Evolutionary conservation across 1,284 basidiomycete species (phyloP).

Genomic region (Irpex sp.): DNA sequence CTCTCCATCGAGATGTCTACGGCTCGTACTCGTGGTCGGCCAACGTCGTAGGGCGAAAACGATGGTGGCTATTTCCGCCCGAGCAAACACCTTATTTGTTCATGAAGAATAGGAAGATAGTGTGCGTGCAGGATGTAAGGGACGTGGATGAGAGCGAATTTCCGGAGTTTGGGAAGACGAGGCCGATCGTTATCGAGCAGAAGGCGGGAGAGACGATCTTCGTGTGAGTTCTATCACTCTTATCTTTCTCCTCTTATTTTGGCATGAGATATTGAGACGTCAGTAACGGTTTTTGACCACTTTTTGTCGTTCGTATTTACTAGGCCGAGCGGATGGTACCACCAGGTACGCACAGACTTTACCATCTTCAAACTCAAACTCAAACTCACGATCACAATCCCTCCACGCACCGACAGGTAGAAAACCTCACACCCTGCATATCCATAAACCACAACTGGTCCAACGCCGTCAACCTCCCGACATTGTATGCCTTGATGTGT

Average conservation of each 20-base stretch:
- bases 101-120: slow-evolving; percentile 19
- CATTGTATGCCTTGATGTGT: slow-evolving; percentile 29
- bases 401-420: slow-evolving; percentile 14
- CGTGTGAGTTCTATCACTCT: slow-evolving; percentile 17
- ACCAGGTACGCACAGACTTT: slow-evolving; percentile 24
- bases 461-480: slow-evolving; percentile 28
- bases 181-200: slow-evolving; percentile 26
- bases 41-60: slow-evolving; percentile 28
- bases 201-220: slow-evolving; percentile 28
- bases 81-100: slow-evolving; percentile 25
- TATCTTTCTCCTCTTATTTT: background rate
- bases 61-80: slow-evolving; percentile 31
- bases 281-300: no score
- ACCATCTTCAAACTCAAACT: no score
- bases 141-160: slow-evolving; percentile 19
- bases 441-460: slow-evolving; percentile 34
- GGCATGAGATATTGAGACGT: background rate
- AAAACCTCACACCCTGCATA: slow-evolving; percentile 28
- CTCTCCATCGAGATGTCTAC: slow-evolving; percentile 30
- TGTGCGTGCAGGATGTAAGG: slow-evolving; percentile 24
- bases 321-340: slow-evolving; percentile 31
- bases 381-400: no score
- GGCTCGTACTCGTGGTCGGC: slow-evolving; percentile 32
- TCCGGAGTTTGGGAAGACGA: slow-evolving; percentile 18
- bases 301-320: background rate